Base-by-base conservation (phyloP, 2,329 filamentous ascomycete species). In the Purpureocillium takamizusanense region DNA sequence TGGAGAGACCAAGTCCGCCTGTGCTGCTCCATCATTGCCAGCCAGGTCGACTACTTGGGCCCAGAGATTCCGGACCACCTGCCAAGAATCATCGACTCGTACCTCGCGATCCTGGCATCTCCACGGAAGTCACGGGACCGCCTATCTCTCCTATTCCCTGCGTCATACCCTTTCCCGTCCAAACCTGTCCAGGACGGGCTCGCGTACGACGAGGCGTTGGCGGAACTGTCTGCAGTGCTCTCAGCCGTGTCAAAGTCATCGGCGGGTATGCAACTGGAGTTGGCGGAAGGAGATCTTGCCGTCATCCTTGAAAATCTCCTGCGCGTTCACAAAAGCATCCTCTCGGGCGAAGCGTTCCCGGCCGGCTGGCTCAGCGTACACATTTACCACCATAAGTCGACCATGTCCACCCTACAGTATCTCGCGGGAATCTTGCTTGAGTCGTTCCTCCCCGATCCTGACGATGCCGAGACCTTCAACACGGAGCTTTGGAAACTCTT, bases 401-500 rank as follows among this genome's bases (percentile, higher is more conserved):
- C 86, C 1, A 86, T 97, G 73, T 80, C 79, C 40, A 86, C 83
- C 7, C 66, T 98, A 27, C 84, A 94, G 53, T 87, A 92, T 50
- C 67, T 97, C 8, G 83, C 83, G 8, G 72, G 77, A 33, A 81
- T 94, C 10, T 65, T 98, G 42, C 72, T 88, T n/a, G 82, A 90
- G 29, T 81, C 77, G 0, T 90, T 90, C 53, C 67, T 98, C 2
- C 92, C 94, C 0, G 72, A 90, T 32, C 86, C 90, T 0, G 92
- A 97, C 46, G 86, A 95, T 48, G 87, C 88, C 1, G 90, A 95
- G 52, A 75, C 72, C 11, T 98, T 97, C 60, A 88, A 94, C 54
- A 95, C 87, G 10, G 86, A 94, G 41, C 67, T 97, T 11, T 98
- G 92, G 92, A 89, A 90, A 47, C 71, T 83, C 25, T 95, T 95